phyloP scores from a whole-genome alignment of 768 basidiomycete genomes.

The Phanerochaete sordida region DNA sequence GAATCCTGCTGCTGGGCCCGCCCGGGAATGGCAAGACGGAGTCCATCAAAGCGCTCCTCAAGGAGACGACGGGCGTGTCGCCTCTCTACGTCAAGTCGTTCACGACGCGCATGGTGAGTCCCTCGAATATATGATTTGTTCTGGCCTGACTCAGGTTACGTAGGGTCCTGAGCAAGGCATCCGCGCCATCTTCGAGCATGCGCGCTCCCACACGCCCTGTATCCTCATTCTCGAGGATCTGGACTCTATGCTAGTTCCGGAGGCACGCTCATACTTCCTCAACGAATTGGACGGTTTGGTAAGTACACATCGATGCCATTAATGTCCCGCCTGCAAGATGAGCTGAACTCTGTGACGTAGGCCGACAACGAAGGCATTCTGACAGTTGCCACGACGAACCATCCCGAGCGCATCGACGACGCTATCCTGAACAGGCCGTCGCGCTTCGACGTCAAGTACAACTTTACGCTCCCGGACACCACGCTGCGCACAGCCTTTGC shows the following conservation, averaged over 20 bases:
- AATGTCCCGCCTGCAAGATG: not conserved
- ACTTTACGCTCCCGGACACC: constrained; percentile 30
- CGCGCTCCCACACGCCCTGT: constrained; percentile 27
- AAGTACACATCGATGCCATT: not conserved
- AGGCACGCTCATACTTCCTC: constrained; percentile 39
- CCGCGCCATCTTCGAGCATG: constrained; percentile 32
- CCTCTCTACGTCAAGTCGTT: constrained; percentile 41
- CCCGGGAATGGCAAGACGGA: constrained; percentile 38
- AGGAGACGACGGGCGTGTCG: constrained; percentile 24
- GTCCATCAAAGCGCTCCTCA: constrained; percentile 28
- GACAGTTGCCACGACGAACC: constrained; percentile 32
- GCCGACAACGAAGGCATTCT: constrained; percentile 37
- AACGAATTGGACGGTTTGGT: constrained; percentile 31
- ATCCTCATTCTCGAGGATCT: constrained; percentile 40
- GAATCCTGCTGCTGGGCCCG: constrained; percentile 25
- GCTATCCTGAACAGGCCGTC: constrained; percentile 38
- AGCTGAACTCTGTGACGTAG: constrained; percentile 8
- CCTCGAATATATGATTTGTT: not conserved
- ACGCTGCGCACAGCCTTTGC: constrained; percentile 33
- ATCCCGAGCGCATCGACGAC: constrained; percentile 40
- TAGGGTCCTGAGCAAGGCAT: constrained; percentile 26
- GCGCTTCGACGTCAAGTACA: constrained; percentile 44
- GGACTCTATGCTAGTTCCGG: constrained; percentile 36
- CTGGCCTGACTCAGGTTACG: constrained; percentile 2
- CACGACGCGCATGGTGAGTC: constrained; percentile 25